Base-by-base conservation (phyloP, 306 rosid species). In the Cicer yamashitae region DNA sequence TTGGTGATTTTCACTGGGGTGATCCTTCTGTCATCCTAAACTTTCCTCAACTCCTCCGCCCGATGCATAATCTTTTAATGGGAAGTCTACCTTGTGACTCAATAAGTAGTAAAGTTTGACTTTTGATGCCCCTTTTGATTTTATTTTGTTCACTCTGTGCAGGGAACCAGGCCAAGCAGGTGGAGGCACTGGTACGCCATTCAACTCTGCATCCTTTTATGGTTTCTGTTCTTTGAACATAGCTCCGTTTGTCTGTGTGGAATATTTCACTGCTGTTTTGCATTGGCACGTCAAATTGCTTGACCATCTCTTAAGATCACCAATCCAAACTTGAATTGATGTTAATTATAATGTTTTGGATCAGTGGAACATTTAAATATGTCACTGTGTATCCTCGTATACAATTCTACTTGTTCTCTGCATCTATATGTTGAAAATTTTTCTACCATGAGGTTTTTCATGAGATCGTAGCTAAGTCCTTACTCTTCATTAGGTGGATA, bases 91-190 rank as follows among this genome's bases (percentile, higher is more conserved):
- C 37, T 51, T 41, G 77, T 38, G 63, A 47, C 68, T 38, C 15
- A 54, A 53, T 53, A 45, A 68, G 57, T 37, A 48, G 30, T 50
- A 15, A 8, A 61, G 40, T 39, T 62, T 75, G 56, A 70, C 38
- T 74, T 71, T 70, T 75, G 72, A 43, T 41, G 69, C 66, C 25
- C 64, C 22, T 50, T 46, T 82, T 64, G 70, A 17, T 65, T 75
- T 44, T 60, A 39, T 60, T 22, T 68, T 78, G 9, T 13, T 67
- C 14, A 25, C 46, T 50, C 67, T 78, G 45, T 81, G 46, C 88
- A 84, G 85, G 85, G 81, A 69, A 63, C 79, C 83, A 38, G 87
- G 82, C 46, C 87, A 80, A 84, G 68, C 82, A 18, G 88, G 81
- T 52, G 84, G 81, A 56, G 85, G 81, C 80, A 48, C 81, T 37